Base-by-base conservation (phyloP, 2,329 filamentous ascomycete genomes). In the Sporothrix brunneoviolacea region DNA sequence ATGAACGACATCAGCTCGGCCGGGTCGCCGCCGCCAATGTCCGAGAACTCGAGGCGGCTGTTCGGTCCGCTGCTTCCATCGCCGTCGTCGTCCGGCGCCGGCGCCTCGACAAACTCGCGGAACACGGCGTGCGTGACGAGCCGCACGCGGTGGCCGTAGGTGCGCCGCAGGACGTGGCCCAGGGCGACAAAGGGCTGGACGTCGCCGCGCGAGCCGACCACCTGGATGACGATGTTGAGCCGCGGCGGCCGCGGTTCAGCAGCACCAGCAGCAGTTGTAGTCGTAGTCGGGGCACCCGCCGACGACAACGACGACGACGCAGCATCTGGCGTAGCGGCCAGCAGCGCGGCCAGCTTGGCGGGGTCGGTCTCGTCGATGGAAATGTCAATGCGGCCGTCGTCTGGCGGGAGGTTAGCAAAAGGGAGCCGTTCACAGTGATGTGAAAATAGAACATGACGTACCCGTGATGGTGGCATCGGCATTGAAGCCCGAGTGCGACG, bases 1-100 rank as follows among this genome's bases (percentile, higher is more conserved):
- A 94, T 94, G 60, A 91, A 94, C 3, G 88, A 87, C 86, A 89
- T 90, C 38, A 89, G 71, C 60, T 86, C 79, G 1, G 82, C 77
- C 1, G 86, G 86, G 62, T 90, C 84, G 3, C 85, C 86, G 35
- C 53, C 47, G n/a, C 85, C 84, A 46, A 89, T 86, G 54, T 70
- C 78, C 65, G 86, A 89, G 65, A 89, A 91, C 59, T 90, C 86
- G 13, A 91, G 73, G 0, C 76, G 28, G 3, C 24, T 35, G 8
- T 6, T n/a, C n/a, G n/a, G n/a, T n/a, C n/a, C 24, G 21, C 27
- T 40, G 16, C 9, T 32, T 21, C 30, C 38, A 8, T 30, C 15
- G 22, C 15, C 16, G 19, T 18, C 21, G 19, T 10, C 38, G 38
- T 21, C 21, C n/a, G n/a, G 24, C 24, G 10, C 35, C 35, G 18